Evolutionary conservation across 306 rosid species (phyloP).

Genomic region (Potentilla sterilis): DNA sequence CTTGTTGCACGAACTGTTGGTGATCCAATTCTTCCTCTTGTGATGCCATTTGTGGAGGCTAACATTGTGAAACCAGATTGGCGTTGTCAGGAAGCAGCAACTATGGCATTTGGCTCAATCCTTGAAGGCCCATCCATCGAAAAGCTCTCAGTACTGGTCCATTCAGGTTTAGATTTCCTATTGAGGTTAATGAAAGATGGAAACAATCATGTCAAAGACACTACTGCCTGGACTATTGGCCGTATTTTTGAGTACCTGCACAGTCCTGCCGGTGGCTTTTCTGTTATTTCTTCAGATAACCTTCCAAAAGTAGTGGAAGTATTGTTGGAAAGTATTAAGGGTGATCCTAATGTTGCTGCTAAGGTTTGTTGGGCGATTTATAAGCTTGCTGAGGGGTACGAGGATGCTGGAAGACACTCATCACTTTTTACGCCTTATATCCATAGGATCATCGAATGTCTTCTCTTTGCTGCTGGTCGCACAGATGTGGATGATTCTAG

Average conservation of each 20-base stretch:
- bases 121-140: slow-evolving; percentile 36
- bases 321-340: slow-evolving; percentile 34
- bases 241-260: slow-evolving; percentile 39
- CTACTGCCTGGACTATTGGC: slow-evolving; percentile 42
- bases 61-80: slow-evolving; percentile 37
- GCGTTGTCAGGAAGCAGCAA: slow-evolving; percentile 42
- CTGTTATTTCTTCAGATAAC: slow-evolving; percentile 32
- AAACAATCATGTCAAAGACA: slow-evolving; percentile 38
- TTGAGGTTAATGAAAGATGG: slow-evolving; percentile 31
- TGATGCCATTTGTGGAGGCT: slow-evolving; percentile 41
- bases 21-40: slow-evolving; percentile 35
- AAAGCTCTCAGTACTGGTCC: slow-evolving; percentile 28
- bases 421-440: slow-evolving; percentile 34
- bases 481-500: slow-evolving; percentile 39
- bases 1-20: slow-evolving; percentile 38
- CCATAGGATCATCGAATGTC: slow-evolving; percentile 23
- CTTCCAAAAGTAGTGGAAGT: slow-evolving; percentile 27
- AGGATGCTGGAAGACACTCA: slow-evolving; percentile 28
- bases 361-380: slow-evolving; percentile 41
- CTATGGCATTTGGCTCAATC: slow-evolving; percentile 37
- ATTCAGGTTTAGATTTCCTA: slow-evolving; percentile 32
- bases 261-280: slow-evolving; percentile 29
- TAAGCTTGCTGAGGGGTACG: slow-evolving; percentile 38
- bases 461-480: slow-evolving; percentile 35
- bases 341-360: slow-evolving; percentile 34